These are phyloP conservation scores for Pelargonium citronellum DNA, from an alignment of 441 rosid species.

Conservation along the genomic window DNA sequence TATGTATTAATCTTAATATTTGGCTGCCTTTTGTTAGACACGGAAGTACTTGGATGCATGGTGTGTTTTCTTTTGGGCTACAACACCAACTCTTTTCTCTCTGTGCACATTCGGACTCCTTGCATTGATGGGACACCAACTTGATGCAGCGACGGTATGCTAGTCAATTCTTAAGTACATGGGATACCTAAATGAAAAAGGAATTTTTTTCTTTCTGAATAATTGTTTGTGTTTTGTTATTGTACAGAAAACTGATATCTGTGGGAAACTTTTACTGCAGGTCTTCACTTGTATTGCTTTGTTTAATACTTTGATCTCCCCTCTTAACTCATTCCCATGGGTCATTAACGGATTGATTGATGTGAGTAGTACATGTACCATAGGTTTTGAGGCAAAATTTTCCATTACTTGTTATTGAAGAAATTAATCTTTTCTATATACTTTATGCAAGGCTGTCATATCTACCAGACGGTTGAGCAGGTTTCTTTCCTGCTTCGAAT, in stretches of 20 bases:
- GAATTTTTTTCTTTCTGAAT: background rate
- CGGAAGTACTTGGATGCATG: conserved; percentile 95
- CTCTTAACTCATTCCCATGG: conserved; percentile 94
- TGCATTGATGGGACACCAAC: conserved; percentile 85
- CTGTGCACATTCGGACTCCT: conserved; percentile 80
- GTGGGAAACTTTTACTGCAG: conserved; percentile 37
- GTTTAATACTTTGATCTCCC: conserved; percentile 83
- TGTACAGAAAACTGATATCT: conserved; percentile 21
- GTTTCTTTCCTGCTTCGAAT: conserved; percentile 64
- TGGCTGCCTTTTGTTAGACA: conserved; percentile 44
- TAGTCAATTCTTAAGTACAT: conserved; percentile 12
- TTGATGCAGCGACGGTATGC: conserved; percentile 87
- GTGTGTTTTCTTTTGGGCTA: conserved; percentile 99
- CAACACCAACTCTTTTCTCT: conserved; percentile 91
- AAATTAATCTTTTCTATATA: conserved; percentile 19
- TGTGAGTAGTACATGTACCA: conserved; percentile 45
- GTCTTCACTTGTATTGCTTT: conserved; percentile 94
- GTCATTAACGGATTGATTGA: conserved; percentile 93
- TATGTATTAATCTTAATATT: conserved; percentile 17
- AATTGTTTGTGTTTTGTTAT: background rate
- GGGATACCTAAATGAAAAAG: background rate
- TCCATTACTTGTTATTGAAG: conserved; percentile 11
- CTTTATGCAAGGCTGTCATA: conserved; percentile 62
- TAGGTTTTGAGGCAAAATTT: conserved; percentile 16
- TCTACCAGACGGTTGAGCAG: conserved; percentile 74